These are phyloP conservation scores for Penicillium manginii DNA, from an alignment of 495 filamentous ascomycete genomes.

Conservation along the genomic window DNA sequence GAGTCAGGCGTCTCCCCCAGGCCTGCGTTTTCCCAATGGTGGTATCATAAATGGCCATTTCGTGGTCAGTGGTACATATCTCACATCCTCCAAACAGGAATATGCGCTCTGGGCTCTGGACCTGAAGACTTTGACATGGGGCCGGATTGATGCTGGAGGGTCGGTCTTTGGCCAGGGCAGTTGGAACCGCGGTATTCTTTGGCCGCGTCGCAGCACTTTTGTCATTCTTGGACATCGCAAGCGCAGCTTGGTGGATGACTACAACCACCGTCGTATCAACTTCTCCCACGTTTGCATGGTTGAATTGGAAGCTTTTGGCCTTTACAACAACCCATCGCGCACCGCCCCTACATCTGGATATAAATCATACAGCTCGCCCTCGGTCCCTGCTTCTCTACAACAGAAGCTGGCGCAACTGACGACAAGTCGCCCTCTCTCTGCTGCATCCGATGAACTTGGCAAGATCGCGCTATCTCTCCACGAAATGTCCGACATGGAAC, in stretches of 20 bases:
- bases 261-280: conserved; percentile 96
- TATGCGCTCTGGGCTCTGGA: conserved; percentile 97
- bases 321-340: conserved; percentile 90
- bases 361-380: conserved; percentile 75
- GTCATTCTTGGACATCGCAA: conserved; percentile 93
- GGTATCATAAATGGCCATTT: conserved; percentile 94
- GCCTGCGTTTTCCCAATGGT: conserved; percentile 92
- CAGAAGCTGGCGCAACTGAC: conserved; percentile 63
- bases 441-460: conserved; percentile 83
- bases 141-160: conserved; percentile 92
- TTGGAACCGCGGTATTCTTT: conserved; percentile 94
- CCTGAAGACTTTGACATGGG: conserved; percentile 85
- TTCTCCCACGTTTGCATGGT: conserved; percentile 96
- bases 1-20: conserved; percentile 83
- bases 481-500: conserved; percentile 96
- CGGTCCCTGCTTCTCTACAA: conserved; percentile 58
- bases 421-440: conserved; percentile 66
- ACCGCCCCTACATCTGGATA: conserved; percentile 77
- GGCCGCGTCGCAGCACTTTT: conserved; percentile 90
- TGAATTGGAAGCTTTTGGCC: conserved; percentile 93
- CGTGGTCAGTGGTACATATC: conserved; percentile 93
- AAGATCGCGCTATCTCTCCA: conserved; percentile 73
- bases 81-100: conserved; percentile 97
- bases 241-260: conserved; percentile 93
- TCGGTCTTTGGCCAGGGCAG: conserved; percentile 93